Percentiles rank a stretch among this genome's conserved stretches.
phyloP scores from a whole-genome alignment of 2,329 filamentous ascomycete genomes.

The Dichotomopilus funicola region DNA sequence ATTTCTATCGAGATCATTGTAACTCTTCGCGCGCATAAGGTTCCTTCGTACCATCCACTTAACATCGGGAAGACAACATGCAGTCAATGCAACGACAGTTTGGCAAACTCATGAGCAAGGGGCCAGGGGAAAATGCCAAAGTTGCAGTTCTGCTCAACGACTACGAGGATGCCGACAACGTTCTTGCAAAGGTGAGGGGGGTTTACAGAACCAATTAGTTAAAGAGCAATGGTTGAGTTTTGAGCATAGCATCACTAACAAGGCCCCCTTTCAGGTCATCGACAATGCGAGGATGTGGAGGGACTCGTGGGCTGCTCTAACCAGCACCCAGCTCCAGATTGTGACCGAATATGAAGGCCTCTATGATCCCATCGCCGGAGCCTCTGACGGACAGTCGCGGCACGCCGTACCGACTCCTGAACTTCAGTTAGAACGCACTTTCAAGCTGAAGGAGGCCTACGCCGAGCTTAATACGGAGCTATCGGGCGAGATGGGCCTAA shows the following conservation, averaged over 20 bases:
- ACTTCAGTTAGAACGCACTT: conserved; percentile 56
- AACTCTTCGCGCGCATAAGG: background rate
- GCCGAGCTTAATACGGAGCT: conserved; percentile 66
- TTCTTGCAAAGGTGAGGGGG: conserved; percentile 57
- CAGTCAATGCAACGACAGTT: conserved; percentile 69
- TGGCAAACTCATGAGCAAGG: conserved; percentile 60
- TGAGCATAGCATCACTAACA: conserved; percentile 5
- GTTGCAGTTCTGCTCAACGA: conserved; percentile 69
- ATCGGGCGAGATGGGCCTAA: conserved; percentile 60
- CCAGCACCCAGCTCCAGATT: conserved; percentile 60
- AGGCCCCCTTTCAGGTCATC: conserved; percentile 51
- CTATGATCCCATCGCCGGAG: conserved; percentile 69
- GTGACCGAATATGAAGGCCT: conserved; percentile 63
- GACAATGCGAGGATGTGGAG: conserved; percentile 70
- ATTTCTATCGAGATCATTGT: background rate
- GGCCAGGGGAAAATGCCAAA: conserved; percentile 69
- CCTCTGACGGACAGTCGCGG: conserved; percentile 50
- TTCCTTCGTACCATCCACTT: too few relatives aligned
- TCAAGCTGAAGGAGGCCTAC: conserved; percentile 60
- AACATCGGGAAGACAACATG: conserved; percentile 40
- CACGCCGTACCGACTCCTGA: conserved; percentile 55
- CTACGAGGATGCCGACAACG: conserved; percentile 71
- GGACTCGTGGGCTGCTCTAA: conserved; percentile 69
- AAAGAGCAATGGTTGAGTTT: background rate
- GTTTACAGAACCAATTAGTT: conserved; percentile 10